Evolutionary conservation across 441 rosid genomes (phyloP).

Genomic region (Aleurites moluccanus): DNA sequence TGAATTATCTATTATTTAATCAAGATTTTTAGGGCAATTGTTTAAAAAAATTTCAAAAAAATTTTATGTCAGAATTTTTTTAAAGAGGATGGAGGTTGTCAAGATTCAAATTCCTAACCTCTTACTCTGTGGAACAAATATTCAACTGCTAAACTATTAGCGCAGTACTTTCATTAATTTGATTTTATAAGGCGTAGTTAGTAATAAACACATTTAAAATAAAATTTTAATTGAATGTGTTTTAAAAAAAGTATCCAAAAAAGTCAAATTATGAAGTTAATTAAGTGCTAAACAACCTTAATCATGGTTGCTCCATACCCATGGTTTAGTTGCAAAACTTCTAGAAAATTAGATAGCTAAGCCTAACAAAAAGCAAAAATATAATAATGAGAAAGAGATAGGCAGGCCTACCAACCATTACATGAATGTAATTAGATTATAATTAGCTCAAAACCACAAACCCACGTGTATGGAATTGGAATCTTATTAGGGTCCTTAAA

Average conservation of each 20-base stretch:
- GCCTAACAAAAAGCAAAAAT: not conserved
- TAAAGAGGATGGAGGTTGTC: too few species aligned
- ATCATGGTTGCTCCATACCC: not conserved
- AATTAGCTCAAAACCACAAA: not conserved
- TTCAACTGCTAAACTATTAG: too few species aligned
- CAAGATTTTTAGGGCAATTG: too few species aligned
- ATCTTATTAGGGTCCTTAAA: not conserved
- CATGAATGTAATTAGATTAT: not conserved
- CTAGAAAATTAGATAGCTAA: constrained; percentile 6
- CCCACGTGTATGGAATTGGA: constrained; percentile 20
- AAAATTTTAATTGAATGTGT: too few species aligned
- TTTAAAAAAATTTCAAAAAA: too few species aligned
- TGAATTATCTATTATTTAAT: too few species aligned
- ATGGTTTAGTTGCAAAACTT: constrained; percentile 10
- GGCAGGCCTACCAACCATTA: constrained; percentile 11
- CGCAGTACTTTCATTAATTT: too few species aligned
- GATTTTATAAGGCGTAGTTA: too few species aligned
- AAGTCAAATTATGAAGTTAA: not conserved
- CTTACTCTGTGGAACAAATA: too few species aligned
- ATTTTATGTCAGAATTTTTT: too few species aligned
- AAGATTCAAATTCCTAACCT: too few species aligned
- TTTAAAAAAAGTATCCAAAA: not conserved
- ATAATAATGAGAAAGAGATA: not conserved
- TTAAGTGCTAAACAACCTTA: not conserved
- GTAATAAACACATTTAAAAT: too few species aligned